A percentile compares a stretch with the other conserved stretches of the same genome.
Conservation (phyloP, 371 early-diverging fungal genomes). For the Mortierella sp. region DNA sequence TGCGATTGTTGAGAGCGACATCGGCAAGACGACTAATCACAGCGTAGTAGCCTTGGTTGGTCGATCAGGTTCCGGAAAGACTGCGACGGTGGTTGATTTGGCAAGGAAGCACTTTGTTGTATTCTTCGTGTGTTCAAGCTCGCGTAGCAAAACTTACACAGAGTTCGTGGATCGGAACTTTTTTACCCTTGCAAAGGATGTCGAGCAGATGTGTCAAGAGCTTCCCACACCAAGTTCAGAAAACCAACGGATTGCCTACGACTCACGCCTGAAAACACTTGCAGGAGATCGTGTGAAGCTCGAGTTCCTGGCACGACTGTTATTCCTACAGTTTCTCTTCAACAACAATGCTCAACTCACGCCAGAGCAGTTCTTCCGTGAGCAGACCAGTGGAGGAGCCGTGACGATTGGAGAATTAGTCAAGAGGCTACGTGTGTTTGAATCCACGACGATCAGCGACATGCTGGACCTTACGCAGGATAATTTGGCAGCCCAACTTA, state of each 20-base stretch:
- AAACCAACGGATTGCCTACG: not conserved
- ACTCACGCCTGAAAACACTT: not conserved
- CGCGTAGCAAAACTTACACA: not conserved
- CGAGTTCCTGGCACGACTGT: constrained; percentile 28
- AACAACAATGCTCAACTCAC: constrained; percentile 18
- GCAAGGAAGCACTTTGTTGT: constrained; percentile 42
- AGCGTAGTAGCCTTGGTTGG: constrained; percentile 34
- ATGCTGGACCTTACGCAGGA: constrained; percentile 20
- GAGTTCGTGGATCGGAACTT: not conserved
- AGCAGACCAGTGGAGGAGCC: constrained; percentile 42
- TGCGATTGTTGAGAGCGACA: constrained; percentile 19
- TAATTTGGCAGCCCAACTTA: not conserved
- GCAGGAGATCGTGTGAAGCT: constrained; percentile 18
- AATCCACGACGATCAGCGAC: constrained; percentile 7
- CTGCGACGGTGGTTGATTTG: constrained; percentile 30
- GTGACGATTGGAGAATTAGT: constrained; percentile 20
- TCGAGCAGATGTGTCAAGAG: not conserved
- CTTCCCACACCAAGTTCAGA: not conserved
- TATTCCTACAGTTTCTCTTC: constrained; percentile 38
- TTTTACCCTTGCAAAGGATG: constrained; percentile 19
- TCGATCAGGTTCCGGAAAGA: constrained; percentile 49
- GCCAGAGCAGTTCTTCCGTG: constrained; percentile 39
- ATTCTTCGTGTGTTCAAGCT: constrained; percentile 23
- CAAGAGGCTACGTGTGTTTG: constrained; percentile 15
- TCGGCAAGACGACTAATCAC: constrained; percentile 2